Conservation (phyloP, 2,329 filamentous ascomycete genomes). For the Fusarium circinatum region DNA sequence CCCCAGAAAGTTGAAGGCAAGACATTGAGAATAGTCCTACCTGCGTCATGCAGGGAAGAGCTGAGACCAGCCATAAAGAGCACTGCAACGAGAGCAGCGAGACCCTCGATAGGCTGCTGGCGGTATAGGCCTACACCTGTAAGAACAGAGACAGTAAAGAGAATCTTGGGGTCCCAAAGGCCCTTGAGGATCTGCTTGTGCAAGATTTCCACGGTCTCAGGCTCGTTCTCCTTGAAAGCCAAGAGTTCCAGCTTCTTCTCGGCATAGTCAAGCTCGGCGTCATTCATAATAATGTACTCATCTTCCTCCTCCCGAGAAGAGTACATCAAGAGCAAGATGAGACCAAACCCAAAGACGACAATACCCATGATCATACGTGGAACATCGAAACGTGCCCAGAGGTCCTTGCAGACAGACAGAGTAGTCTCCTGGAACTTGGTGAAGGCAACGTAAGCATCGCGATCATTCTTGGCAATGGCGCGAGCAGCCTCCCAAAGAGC, state of each 20-base stretch:
- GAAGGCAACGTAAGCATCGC: conserved; percentile 67
- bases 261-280: conserved; percentile 67
- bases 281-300: conserved; percentile 63
- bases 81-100: conserved; percentile 53
- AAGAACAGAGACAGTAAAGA: conserved; percentile 46
- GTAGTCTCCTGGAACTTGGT: conserved; percentile 81
- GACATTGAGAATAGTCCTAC: conserved; percentile 61
- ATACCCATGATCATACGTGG: conserved; percentile 87
- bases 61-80: conserved; percentile 55
- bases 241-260: conserved; percentile 67
- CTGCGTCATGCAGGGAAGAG: conserved; percentile 54
- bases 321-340: conserved; percentile 78
- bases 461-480: conserved; percentile 52
- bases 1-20: conserved; percentile 85
- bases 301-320: conserved; percentile 68
- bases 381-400: conserved; percentile 95
- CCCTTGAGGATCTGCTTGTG: conserved; percentile 51
- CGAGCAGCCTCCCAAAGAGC: conserved; percentile 61
- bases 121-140: conserved; percentile 47
- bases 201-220: conserved; percentile 53
- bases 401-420: conserved; percentile 78
- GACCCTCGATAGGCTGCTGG: conserved; percentile 47
- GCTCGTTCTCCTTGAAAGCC: conserved; percentile 49
- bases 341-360: conserved; percentile 71
- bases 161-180: conserved; percentile 49